Evolutionary conservation across 495 filamentous ascomycete species (phyloP).

Genomic region (Penicillium herquei): DNA sequence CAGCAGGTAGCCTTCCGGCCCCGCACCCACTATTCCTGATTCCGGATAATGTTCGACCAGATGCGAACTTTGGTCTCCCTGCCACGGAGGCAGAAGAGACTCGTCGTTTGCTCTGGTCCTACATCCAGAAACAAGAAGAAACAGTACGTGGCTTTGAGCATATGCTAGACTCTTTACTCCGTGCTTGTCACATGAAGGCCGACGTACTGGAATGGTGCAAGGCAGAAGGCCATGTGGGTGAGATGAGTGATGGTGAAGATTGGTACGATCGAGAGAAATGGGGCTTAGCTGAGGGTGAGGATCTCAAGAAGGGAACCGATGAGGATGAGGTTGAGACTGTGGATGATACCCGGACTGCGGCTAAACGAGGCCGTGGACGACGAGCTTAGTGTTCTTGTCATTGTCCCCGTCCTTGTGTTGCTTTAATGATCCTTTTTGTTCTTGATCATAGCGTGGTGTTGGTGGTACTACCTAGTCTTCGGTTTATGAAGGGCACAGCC

Average conservation of each 20-base stretch:
- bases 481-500: background rate
- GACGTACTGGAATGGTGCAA: slow-evolving; percentile 82
- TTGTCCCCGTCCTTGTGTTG: background rate
- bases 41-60: slow-evolving; percentile 65
- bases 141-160: slow-evolving; percentile 76
- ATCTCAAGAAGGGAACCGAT: slow-evolving; percentile 86
- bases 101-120: slow-evolving; percentile 74
- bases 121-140: slow-evolving; percentile 95
- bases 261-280: slow-evolving; percentile 94
- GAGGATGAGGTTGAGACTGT: slow-evolving; percentile 82
- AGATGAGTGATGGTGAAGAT: slow-evolving; percentile 89
- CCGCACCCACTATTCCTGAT: slow-evolving; percentile 87
- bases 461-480: slow-evolving; percentile 13
- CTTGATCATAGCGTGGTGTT: slow-evolving; percentile 28
- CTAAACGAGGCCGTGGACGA: slow-evolving; percentile 52
- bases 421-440: slow-evolving; percentile 5
- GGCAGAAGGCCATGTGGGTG: slow-evolving; percentile 83
- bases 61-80: slow-evolving; percentile 78
- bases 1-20: slow-evolving; percentile 46
- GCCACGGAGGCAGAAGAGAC: slow-evolving; percentile 84
- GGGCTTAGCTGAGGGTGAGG: slow-evolving; percentile 68
- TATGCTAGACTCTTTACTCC: slow-evolving; percentile 72
- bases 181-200: slow-evolving; percentile 74
- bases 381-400: slow-evolving; percentile 23
- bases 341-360: slow-evolving; percentile 73